Percentiles rank a stretch among this genome's conserved stretches.
phyloP scores from a whole-genome alignment of 108 stramenopile species.

The Fragilaria radians region DNA sequence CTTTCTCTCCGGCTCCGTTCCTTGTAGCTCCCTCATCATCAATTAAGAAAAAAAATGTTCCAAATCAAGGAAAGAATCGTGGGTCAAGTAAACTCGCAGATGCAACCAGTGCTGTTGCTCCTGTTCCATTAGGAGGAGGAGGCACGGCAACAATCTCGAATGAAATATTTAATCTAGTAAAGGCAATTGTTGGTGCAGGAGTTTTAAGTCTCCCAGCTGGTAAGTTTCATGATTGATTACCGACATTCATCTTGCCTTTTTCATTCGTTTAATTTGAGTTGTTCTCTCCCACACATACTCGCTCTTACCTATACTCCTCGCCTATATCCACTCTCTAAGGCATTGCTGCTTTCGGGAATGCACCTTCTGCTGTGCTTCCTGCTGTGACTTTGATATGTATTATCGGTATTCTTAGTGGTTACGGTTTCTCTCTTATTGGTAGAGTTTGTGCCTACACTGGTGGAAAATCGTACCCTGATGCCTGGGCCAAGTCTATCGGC shows the following conservation, averaged over 20 bases:
- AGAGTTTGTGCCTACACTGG: conserved; percentile 74
- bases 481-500: conserved; percentile 85
- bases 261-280: neutral
- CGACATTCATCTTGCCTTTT: neutral
- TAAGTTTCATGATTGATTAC: too few species aligned
- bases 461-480: conserved; percentile 74
- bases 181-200: conserved; percentile 88
- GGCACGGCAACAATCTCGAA: conserved; percentile 71
- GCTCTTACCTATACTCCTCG: neutral
- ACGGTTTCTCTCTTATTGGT: conserved; percentile 85
- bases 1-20: neutral
- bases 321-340: too few species aligned
- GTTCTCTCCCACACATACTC: neutral
- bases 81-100: neutral
- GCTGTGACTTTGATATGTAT: conserved; percentile 64
- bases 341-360: conserved; percentile 86
- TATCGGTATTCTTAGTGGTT: conserved; percentile 79
- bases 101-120: neutral
- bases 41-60: too few species aligned
- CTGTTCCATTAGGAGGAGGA: conserved; percentile 21
- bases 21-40: neutral
- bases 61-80: too few species aligned
- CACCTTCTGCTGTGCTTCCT: conserved; percentile 88
- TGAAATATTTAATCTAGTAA: conserved; percentile 69
- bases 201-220: conserved; percentile 89